Percentiles rank a stretch among this genome's conserved stretches.
phyloP scores from a whole-genome alignment of 1,284 basidiomycete genomes.

The Ganoderma resinaceum region DNA sequence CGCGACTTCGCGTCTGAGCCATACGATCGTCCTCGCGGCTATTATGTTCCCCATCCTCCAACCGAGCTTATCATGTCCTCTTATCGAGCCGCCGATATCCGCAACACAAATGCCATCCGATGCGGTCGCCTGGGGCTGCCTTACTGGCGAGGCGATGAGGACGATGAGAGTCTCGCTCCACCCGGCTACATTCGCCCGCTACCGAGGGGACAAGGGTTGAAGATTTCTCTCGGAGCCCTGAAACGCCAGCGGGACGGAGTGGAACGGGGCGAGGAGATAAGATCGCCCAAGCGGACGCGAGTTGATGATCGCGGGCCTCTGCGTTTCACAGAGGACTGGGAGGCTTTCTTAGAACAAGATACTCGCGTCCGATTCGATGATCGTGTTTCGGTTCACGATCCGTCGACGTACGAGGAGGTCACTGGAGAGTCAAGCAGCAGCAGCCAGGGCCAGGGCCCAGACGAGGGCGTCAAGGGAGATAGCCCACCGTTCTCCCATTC shows the following conservation, averaged over 20 bases:
- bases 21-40: conserved; percentile 34
- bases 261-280: not conserved
- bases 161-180: not conserved
- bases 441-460: not conserved
- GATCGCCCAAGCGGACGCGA: not conserved
- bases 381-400: not conserved
- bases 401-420: not conserved
- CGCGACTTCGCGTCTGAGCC: conserved; percentile 37
- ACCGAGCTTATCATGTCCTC: conserved; percentile 28
- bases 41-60: conserved; percentile 36
- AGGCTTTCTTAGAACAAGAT: not conserved
- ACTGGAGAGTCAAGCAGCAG: not conserved
- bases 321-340: not conserved
- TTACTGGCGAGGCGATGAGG: conserved; percentile 24
- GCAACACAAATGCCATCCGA: conserved; percentile 28
- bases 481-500: not conserved
- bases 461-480: not conserved
- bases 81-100: conserved; percentile 32
- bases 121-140: conserved; percentile 27
- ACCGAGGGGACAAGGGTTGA: conserved; percentile 10
- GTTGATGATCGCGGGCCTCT: not conserved
- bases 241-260: conserved; percentile 23
- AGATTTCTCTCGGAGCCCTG: conserved; percentile 22
- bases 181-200: conserved; percentile 26
- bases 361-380: not conserved